Evolutionary conservation across 129 eudicot genomes (phyloP).

Genomic region (Ambrosia trifida): DNA sequence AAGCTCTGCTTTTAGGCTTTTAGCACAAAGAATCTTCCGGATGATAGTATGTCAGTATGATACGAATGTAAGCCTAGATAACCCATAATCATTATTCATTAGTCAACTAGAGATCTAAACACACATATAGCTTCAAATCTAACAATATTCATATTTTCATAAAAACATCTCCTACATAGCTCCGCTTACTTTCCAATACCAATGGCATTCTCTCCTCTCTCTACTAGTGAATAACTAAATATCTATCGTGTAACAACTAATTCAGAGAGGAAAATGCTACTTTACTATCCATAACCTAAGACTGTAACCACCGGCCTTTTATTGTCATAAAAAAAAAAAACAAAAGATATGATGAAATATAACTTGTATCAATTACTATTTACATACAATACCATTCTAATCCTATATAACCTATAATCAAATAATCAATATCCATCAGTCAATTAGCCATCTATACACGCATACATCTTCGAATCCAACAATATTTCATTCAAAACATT

Average conservation of each 20-base stretch:
- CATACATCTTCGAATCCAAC: no score
- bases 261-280: slow-evolving; percentile 6
- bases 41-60: background rate
- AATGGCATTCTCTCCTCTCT: background rate
- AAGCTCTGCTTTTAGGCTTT: background rate
- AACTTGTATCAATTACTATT: no score
- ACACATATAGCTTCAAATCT: background rate
- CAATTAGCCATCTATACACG: no score
- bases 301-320: no score
- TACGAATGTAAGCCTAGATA: background rate
- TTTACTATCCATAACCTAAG: background rate
- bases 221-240: background rate
- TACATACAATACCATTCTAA: no score
- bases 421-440: no score
- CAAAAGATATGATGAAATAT: no score
- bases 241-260: background rate
- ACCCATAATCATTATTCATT: background rate
- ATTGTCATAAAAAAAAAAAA: no score
- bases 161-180: slow-evolving; percentile 8
- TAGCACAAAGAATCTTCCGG: background rate
- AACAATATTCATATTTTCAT: background rate
- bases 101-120: slow-evolving; percentile 5
- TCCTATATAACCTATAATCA: no score
- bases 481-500: no score
- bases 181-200: background rate